Conservation (phyloP, 305 asterid genomes). For the Fraxinus latifolia region DNA sequence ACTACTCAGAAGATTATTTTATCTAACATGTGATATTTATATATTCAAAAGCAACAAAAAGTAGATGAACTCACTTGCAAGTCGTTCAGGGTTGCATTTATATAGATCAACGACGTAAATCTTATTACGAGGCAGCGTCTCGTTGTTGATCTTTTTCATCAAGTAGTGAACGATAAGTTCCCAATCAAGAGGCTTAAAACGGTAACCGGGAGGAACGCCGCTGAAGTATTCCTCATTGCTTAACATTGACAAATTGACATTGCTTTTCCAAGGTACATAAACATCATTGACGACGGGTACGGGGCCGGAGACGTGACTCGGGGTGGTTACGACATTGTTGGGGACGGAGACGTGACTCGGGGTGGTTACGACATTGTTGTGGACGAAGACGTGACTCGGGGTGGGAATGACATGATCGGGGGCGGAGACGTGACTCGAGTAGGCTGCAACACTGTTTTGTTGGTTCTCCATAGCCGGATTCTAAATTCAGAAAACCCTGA, state of each 20-base stretch:
- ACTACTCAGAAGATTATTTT: not conserved
- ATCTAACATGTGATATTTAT: not conserved
- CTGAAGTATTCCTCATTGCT: not conserved
- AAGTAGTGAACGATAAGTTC: constrained; percentile 22
- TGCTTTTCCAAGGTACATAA: not conserved
- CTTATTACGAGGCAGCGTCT: constrained; percentile 6
- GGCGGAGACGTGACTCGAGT: not conserved
- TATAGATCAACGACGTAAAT: constrained; percentile 14
- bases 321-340: not conserved
- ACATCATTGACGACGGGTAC: not conserved
- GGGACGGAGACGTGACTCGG: not conserved
- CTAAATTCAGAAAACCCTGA: not conserved
- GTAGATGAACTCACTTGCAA: not conserved
- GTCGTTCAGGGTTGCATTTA: not conserved
- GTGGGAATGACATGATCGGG: not conserved
- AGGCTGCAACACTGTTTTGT: not conserved
- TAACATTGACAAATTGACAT: not conserved
- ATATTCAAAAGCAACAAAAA: not conserved
- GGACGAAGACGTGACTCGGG: not conserved
- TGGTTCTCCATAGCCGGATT: not conserved
- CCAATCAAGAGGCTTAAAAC: constrained; percentile 15
- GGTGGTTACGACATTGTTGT: not conserved
- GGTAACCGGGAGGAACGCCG: constrained; percentile 14
- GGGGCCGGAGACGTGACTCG: not conserved
- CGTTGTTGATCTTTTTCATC: constrained; percentile 4